Percentiles rank a stretch among this genome's conserved stretches.
These are phyloP conservation scores for Colletotrichum brevisporum DNA, from an alignment of 2,329 filamentous ascomycete genomes.

Conservation along the genomic window DNA sequence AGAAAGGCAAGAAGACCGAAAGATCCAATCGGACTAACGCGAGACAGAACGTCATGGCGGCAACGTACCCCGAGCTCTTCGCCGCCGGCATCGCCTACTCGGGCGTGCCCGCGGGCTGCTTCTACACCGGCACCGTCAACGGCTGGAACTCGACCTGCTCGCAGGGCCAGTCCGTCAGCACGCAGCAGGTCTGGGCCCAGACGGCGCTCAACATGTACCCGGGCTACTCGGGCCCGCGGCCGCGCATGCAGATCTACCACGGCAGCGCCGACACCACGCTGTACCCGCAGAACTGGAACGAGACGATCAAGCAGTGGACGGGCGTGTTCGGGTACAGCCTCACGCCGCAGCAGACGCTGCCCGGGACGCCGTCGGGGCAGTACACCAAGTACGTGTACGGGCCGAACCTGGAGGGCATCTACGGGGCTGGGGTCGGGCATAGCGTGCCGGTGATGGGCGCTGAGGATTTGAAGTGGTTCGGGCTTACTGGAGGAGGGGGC, in stretches of 20 bases:
- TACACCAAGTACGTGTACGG: slow-evolving; percentile 52
- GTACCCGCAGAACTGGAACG: slow-evolving; percentile 67
- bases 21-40: not conserved
- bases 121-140: slow-evolving; percentile 56
- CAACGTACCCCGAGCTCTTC: slow-evolving; percentile 63
- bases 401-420: slow-evolving; percentile 50
- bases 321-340: slow-evolving; percentile 59
- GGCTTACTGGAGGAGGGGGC: slow-evolving; percentile 34
- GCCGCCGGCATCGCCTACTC: slow-evolving; percentile 59
- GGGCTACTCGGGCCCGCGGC: slow-evolving; percentile 63
- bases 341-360: slow-evolving; percentile 45
- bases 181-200: slow-evolving; percentile 63
- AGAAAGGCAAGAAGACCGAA: no score
- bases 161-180: slow-evolving; percentile 57
- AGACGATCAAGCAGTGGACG: slow-evolving; percentile 71
- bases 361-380: slow-evolving; percentile 47
- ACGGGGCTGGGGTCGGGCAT: slow-evolving; percentile 50
- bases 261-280: slow-evolving; percentile 66
- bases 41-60: slow-evolving; percentile 59
- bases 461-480: slow-evolving; percentile 46
- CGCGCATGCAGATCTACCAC: slow-evolving; percentile 72
- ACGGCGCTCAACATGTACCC: slow-evolving; percentile 63
- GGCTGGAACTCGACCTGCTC: slow-evolving; percentile 68
- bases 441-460: slow-evolving; percentile 50
- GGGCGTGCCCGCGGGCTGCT: slow-evolving; percentile 61